Conservation (phyloP, 768 basidiomycete genomes). For the Leccinum ochraceum region DNA sequence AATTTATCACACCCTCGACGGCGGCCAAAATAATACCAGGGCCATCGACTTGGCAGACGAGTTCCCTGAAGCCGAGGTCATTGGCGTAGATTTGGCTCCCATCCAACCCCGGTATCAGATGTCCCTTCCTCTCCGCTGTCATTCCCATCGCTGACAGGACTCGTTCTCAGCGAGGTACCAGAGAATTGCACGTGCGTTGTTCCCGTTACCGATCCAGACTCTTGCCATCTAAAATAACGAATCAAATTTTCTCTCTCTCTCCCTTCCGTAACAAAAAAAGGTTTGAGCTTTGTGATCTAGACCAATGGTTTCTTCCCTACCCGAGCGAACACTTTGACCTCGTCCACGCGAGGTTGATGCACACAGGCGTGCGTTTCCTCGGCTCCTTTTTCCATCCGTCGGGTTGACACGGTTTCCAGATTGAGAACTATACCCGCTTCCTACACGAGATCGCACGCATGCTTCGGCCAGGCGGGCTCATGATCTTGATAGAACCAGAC, state of each 20-base stretch:
- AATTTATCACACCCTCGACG: conserved; percentile 1
- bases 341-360: conserved; percentile 68
- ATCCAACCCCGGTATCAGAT: conserved; percentile 62
- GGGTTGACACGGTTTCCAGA: conserved; percentile 39
- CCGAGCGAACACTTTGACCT: conserved; percentile 64
- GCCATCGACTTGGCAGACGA: conserved; percentile 75
- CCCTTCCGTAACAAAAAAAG: conserved; percentile 35
- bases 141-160: conserved; percentile 15
- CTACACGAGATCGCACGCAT: conserved; percentile 63
- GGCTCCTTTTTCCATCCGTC: conserved; percentile 5
- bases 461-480: conserved; percentile 68
- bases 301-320: conserved; percentile 61
- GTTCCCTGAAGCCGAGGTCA: conserved; percentile 64
- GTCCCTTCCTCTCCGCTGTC: background rate
- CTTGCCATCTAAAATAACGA: conserved; percentile 5
- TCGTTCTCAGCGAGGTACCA: conserved; percentile 53
- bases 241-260: background rate
- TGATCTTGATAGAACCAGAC: conserved; percentile 66
- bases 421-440: conserved; percentile 61
- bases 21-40: conserved; percentile 39
- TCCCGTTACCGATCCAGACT: conserved; percentile 1
- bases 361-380: conserved; percentile 49
- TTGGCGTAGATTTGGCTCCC: conserved; percentile 71
- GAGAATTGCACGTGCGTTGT: conserved; percentile 70
- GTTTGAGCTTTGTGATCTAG: conserved; percentile 72